Evolutionary conservation across 352 stramenopile species (phyloP), one percentile per base, ranked within the genome.

Genomic region (Phytophthora megakarya): DNA sequence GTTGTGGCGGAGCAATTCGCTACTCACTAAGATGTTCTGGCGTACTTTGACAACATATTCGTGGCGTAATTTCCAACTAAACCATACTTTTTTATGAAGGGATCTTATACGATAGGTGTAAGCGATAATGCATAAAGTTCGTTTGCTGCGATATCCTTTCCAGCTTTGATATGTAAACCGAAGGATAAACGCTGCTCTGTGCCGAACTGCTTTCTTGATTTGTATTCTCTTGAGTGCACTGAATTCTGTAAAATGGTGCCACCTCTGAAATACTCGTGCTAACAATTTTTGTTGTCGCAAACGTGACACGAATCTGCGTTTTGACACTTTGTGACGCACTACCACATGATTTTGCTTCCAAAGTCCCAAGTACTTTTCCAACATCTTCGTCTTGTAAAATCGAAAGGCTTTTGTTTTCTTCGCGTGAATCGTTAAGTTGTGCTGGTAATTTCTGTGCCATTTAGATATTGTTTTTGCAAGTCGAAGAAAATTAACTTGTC

Each of bases 11-110:
- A 75, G 11, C 11, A 81, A 32, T 54, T 68, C 60, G 18, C 19
- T 66, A 2, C 60, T 72, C n/a, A 72, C 57, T 5, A 76, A 40
- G 21, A 75, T 50, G 25, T 67, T 73, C 23, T 44, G 46, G n/a
- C 48, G 67, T 46, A 81, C 67, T n/a, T 65, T 73, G 5, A 26
- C 43, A 35, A 67, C 46, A 28, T 74, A 73, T 19, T 52, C 25
- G 16, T 26, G 19, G 38, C 68, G 42, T 3, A 15, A 15, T 32
- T 56, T 22, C 73, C 73, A 82, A 2, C 7, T 26, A 12, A 37
- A 3, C 76, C 70, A 78, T 3, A 62, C 6, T 21, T 55, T 73
- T 5, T 40, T 47, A 30, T 75, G 43, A 13, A 76, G 25, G 3
- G 45, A 12, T 4, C 33, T 61, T 15, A n/a, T 46, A 1, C 38